Percentiles rank a stretch among this genome's conserved stretches.
These are phyloP conservation scores for Prunus mume DNA, from an alignment of 306 rosid species.

Conservation along the genomic window DNA sequence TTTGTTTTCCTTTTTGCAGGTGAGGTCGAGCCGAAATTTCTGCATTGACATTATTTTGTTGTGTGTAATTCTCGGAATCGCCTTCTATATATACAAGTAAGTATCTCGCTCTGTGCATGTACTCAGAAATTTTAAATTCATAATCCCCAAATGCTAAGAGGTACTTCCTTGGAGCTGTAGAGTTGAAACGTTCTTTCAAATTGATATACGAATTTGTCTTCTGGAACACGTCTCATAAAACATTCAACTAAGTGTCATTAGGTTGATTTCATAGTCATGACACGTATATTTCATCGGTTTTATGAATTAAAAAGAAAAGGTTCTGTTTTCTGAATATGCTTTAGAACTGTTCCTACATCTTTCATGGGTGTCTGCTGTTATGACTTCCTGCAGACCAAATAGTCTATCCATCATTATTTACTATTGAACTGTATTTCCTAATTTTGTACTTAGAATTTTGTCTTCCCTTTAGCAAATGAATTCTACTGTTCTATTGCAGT, in stretches of 20 bases:
- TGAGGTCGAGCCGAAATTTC: constrained; percentile 89
- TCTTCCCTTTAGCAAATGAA: neutral
- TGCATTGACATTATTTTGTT: constrained; percentile 77
- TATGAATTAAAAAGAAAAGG: neutral
- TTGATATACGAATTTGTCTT: neutral
- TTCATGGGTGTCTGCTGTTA: neutral
- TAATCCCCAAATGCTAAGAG: neutral
- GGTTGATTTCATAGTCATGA: neutral
- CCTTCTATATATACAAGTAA: constrained; percentile 71
- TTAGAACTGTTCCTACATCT: neutral
- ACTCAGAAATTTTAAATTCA: neutral
- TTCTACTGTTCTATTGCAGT: constrained; percentile 40
- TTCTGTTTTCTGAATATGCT: neutral
- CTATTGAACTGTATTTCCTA: neutral
- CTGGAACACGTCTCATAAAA: neutral
- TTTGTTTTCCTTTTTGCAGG: constrained; percentile 29
- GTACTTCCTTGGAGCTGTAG: neutral
- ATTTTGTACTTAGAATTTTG: neutral
- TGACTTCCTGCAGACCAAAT: neutral
- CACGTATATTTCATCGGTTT: neutral
- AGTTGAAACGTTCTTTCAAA: neutral
- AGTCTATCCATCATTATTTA: neutral
- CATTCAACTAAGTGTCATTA: neutral
- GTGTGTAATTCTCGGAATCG: constrained; percentile 74
- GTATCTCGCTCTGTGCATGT: constrained; percentile 9